These are phyloP conservation scores for Chloris gayana DNA, from an alignment of 176 grass and related monocot species.

Conservation along the genomic window DNA sequence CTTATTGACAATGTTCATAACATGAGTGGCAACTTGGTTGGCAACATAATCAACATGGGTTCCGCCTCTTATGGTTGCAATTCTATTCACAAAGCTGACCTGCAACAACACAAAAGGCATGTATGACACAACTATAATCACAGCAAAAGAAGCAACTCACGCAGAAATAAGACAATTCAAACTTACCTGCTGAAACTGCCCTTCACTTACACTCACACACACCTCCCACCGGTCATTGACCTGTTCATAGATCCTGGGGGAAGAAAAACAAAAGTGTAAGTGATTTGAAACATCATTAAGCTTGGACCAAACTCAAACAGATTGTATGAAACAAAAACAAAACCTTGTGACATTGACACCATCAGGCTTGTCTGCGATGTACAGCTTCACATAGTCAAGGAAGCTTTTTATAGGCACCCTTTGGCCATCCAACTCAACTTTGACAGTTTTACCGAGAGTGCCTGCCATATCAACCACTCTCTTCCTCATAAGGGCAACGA, in stretches of 20 bases:
- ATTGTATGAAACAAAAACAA: too few relatives aligned
- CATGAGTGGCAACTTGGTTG: constrained; percentile 66
- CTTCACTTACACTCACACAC: constrained; percentile 74
- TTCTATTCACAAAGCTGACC: constrained; percentile 97
- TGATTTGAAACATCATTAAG: too few relatives aligned
- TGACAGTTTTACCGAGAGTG: constrained; percentile 77
- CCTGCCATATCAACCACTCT: constrained; percentile 90
- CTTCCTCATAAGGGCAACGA: constrained; percentile 88
- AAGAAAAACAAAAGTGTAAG: background rate
- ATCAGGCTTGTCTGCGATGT: constrained; percentile 38
- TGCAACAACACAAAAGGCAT: constrained; percentile 23
- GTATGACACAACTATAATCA: background rate
- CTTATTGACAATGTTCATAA: constrained; percentile 78
- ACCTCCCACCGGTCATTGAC: constrained; percentile 95
- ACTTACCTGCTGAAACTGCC: constrained; percentile 96
- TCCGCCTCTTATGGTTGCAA: constrained; percentile 83
- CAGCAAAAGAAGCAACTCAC: background rate
- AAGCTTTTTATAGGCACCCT: constrained; percentile 62
- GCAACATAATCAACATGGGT: constrained; percentile 87
- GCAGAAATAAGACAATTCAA: background rate
- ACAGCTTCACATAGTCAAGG: constrained; percentile 68
- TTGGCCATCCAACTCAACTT: constrained; percentile 84
- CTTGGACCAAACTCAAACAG: too few relatives aligned
- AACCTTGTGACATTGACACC: constrained; percentile 50
- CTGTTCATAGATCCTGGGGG: constrained; percentile 51